Evolutionary conservation across 2,329 filamentous ascomycete genomes (phyloP).

Genomic region (Metarhizium album): DNA sequence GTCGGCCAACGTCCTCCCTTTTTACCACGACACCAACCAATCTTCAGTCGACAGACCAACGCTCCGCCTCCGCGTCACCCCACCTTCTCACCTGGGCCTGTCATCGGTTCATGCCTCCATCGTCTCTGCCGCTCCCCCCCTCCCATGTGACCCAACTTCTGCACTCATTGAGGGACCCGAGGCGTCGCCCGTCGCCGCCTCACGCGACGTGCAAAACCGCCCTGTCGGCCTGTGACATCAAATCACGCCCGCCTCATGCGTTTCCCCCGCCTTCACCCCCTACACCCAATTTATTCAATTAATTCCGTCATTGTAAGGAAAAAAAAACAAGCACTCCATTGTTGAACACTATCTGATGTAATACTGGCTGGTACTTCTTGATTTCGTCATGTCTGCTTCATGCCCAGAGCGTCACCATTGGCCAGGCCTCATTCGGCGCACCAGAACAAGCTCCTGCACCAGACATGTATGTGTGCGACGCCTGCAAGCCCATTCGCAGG

Average conservation of each 20-base stretch:
- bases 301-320: background rate
- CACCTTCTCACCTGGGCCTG: too few relatives aligned
- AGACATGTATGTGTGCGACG: background rate
- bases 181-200: background rate
- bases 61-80: too few relatives aligned
- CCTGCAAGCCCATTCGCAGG: background rate
- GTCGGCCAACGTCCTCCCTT: too few relatives aligned
- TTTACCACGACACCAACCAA: too few relatives aligned
- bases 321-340: conserved; percentile 7
- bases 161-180: background rate
- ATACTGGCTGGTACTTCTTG: background rate
- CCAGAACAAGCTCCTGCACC: background rate
- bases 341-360: conserved; percentile 7
- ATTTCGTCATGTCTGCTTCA: background rate
- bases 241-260: too few relatives aligned
- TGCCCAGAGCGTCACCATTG: background rate
- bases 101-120: too few relatives aligned
- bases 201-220: background rate
- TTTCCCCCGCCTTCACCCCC: background rate
- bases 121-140: background rate
- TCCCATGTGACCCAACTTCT: background rate
- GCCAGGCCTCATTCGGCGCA: background rate
- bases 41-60: too few relatives aligned
- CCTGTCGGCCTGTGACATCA: background rate
- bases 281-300: background rate